Evolutionary conservation across 2,329 filamentous ascomycete genomes (phyloP).

Genomic region (Chrysoporthe austroafricana): DNA sequence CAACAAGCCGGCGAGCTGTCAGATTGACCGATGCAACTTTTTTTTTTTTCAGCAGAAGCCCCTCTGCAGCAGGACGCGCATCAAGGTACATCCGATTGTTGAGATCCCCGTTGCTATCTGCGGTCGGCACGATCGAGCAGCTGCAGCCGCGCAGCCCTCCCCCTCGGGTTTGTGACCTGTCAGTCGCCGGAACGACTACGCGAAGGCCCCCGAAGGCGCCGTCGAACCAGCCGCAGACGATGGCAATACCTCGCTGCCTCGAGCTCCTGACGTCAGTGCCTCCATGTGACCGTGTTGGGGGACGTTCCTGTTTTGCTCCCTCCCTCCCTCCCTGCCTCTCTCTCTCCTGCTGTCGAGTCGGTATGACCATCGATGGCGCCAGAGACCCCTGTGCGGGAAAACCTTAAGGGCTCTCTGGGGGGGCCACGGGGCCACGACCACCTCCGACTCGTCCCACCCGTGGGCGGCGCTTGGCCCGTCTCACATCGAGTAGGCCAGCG

Average conservation of each 20-base stretch:
- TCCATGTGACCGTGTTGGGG: neutral
- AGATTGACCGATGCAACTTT: slow-evolving; percentile 16
- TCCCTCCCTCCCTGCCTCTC: neutral
- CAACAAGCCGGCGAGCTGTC: slow-evolving; percentile 23
- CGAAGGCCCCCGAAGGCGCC: neutral
- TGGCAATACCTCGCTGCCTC: neutral
- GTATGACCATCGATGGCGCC: too few relatives aligned
- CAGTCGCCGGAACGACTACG: neutral
- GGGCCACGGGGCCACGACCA: neutral
- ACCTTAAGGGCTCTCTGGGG: neutral
- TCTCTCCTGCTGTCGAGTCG: neutral
- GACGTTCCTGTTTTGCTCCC: neutral
- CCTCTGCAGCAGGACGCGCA: neutral
- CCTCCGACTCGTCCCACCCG: neutral
- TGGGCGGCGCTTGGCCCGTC: neutral
- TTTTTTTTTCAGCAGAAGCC: neutral
- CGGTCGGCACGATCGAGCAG: neutral
- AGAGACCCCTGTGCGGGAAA: too few relatives aligned
- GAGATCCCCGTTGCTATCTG: neutral
- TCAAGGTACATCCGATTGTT: neutral
- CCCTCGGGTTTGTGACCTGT: neutral
- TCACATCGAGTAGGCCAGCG: neutral
- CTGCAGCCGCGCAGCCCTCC: neutral
- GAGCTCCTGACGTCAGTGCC: neutral
- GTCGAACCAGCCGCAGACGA: neutral